Evolutionary conservation across 345 rosid species (phyloP).

Genomic region (Sisymbrium altissimum): DNA sequence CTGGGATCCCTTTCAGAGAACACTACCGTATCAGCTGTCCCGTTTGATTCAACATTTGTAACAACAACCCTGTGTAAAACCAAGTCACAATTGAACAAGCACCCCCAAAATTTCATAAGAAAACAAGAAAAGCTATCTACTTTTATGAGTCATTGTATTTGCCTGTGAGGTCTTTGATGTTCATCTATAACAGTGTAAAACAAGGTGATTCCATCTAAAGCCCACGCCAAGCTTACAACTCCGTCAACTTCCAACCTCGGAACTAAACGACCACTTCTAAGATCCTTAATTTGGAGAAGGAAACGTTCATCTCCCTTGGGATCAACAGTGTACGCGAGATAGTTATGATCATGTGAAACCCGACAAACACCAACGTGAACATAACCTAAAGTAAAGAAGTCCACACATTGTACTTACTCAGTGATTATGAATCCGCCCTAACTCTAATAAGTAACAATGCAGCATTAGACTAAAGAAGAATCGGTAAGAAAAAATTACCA

Average conservation of each 20-base stretch:
- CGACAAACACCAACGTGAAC: conserved; percentile 85
- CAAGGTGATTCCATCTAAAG: conserved; percentile 63
- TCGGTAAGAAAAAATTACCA: conserved; percentile 43
- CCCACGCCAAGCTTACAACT: conserved; percentile 91
- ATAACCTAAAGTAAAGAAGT: conserved; percentile 47
- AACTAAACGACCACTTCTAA: conserved; percentile 47
- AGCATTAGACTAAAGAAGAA: neutral
- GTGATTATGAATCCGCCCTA: neutral
- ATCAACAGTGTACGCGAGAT: conserved; percentile 83
- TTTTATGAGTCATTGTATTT: conserved; percentile 19
- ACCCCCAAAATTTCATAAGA: neutral
- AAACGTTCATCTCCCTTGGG: conserved; percentile 63
- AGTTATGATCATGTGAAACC: conserved; percentile 79
- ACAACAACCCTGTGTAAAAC: conserved; percentile 56
- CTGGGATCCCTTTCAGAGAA: conserved; percentile 62
- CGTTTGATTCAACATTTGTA: conserved; percentile 48
- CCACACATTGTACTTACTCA: neutral
- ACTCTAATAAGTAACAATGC: neutral
- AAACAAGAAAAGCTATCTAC: neutral
- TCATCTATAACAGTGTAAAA: conserved; percentile 66
- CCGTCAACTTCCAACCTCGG: conserved; percentile 51
- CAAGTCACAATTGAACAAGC: conserved; percentile 14
- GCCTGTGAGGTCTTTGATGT: conserved; percentile 77
- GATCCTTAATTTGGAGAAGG: conserved; percentile 76
- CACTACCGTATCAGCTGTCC: conserved; percentile 39